These are phyloP conservation scores for Amanita rimosa DNA, from an alignment of 768 basidiomycete species.

Conservation along the genomic window DNA sequence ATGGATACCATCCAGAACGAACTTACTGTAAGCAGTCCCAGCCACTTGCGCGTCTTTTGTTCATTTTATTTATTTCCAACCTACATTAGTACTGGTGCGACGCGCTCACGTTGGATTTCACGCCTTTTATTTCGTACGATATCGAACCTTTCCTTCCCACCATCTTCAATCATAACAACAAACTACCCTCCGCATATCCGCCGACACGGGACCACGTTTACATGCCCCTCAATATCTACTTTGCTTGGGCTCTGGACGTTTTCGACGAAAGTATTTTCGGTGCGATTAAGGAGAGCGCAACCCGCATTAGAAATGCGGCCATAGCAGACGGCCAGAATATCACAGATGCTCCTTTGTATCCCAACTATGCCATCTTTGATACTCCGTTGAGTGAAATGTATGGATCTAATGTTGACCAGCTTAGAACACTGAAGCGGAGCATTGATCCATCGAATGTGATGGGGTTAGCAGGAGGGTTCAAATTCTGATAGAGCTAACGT, in stretches of 20 bases:
- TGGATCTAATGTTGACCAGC: constrained; percentile 23
- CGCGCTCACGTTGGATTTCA: background rate
- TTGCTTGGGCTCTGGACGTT: constrained; percentile 11
- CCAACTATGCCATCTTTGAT: constrained; percentile 36
- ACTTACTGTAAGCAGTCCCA: constrained; percentile 17
- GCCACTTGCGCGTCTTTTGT: constrained; percentile 11
- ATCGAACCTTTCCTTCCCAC: constrained; percentile 33
- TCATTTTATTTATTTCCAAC: background rate
- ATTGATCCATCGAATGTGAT: constrained; percentile 41
- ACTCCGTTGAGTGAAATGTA: constrained; percentile 33
- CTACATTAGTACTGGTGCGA: background rate
- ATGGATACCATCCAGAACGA: constrained; percentile 25
- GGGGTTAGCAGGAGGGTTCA: constrained; percentile 42
- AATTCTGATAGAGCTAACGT: constrained; percentile 16
- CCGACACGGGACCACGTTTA: constrained; percentile 16
- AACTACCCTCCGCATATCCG: constrained; percentile 32
- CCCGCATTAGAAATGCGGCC: constrained; percentile 22
- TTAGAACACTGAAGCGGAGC: constrained; percentile 21
- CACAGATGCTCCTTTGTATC: constrained; percentile 17
- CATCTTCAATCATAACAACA: constrained; percentile 26
- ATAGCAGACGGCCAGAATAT: constrained; percentile 20
- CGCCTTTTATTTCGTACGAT: constrained; percentile 21
- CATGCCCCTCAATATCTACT: constrained; percentile 18
- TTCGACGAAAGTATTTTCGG: constrained; percentile 18
- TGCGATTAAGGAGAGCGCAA: constrained; percentile 23